Base-by-base conservation (phyloP, 2,329 filamentous ascomycete genomes). In the Nothopassalora personata region DNA sequence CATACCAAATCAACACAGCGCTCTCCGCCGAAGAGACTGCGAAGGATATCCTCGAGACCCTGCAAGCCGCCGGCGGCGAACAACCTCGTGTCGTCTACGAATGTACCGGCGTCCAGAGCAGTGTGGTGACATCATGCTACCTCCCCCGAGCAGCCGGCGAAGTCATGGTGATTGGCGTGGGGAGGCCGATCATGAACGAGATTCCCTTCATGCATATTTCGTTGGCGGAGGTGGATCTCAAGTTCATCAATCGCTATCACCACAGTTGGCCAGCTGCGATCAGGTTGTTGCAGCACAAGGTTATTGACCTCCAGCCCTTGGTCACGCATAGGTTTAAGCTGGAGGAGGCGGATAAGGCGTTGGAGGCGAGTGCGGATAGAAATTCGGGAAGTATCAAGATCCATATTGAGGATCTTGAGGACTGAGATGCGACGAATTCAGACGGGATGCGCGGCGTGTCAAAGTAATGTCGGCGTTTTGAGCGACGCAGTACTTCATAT, bases 251-350 rank as follows among this genome's bases (percentile, higher is more conserved):
- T 70, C 79, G 86, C 7, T 89, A 89, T 69, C 78, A 81, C 45
- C 85, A 89, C 67, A 88, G 86, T 0, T 89, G 86, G 86, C 86
- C 86, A 0, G 80, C 82, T 0, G 86, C 83, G 0, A 86, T 89
- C 34, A 77, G 81, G 6, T 83, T 82, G 51, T 68, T 89, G 30
- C 79, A 77, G 45, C 83, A 84, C 3, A 81, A 81, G 0, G 77
- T 88, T 1, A 68, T 89, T 8, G 80, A 88, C 67, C 74, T 87
- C 19, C 85, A 85, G 67, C 80, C 79, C 52, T 72, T 88, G 18
- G 81, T 89, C 3, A 84, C 85, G 10, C 86, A 89, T 70, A 78
- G 76, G 0, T 87, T 84, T 61, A 80, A 83, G 0, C 73, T 89
- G 27, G 85, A 88, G 60, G 76, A 82, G 61, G 84, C 85, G 0